Evolutionary conservation across 1,139 yeast species (phyloP).

Genomic region (Candida pseudoviswanathii): DNA sequence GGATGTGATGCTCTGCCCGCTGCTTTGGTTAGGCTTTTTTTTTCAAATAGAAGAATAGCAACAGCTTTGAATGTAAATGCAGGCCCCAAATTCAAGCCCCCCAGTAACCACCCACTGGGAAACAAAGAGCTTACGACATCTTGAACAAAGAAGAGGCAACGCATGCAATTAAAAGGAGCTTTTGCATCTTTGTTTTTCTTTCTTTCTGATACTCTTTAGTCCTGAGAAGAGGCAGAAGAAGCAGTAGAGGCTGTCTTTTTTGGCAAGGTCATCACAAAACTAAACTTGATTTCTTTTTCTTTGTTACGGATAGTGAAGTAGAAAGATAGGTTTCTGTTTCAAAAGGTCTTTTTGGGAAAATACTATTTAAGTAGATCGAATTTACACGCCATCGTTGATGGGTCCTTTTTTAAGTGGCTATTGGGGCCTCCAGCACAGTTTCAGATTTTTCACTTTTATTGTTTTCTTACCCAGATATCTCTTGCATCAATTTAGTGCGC

Average conservation of each 20-base stretch:
- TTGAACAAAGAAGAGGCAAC: background rate
- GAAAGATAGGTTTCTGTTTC: background rate
- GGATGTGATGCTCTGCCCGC: background rate
- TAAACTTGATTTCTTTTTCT: background rate
- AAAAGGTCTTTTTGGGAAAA: slow-evolving; percentile 2
- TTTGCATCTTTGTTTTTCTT: background rate
- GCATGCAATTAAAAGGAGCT: background rate
- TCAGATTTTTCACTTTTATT: background rate
- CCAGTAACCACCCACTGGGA: no score
- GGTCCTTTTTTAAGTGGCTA: background rate
- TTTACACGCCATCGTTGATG: background rate
- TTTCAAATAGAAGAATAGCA: background rate
- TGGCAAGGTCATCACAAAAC: background rate
- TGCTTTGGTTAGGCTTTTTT: no score
- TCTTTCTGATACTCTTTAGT: background rate
- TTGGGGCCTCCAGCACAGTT: background rate
- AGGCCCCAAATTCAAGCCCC: background rate
- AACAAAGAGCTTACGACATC: background rate
- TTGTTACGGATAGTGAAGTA: background rate
- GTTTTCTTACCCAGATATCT: background rate
- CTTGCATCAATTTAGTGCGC: no score
- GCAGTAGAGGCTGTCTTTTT: background rate
- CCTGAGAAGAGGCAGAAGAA: background rate
- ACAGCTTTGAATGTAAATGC: slow-evolving; percentile 1
- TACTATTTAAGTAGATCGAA: background rate